Base-by-base conservation (phyloP, 2,329 filamentous ascomycete genomes). In the Botrytis galanthina region DNA sequence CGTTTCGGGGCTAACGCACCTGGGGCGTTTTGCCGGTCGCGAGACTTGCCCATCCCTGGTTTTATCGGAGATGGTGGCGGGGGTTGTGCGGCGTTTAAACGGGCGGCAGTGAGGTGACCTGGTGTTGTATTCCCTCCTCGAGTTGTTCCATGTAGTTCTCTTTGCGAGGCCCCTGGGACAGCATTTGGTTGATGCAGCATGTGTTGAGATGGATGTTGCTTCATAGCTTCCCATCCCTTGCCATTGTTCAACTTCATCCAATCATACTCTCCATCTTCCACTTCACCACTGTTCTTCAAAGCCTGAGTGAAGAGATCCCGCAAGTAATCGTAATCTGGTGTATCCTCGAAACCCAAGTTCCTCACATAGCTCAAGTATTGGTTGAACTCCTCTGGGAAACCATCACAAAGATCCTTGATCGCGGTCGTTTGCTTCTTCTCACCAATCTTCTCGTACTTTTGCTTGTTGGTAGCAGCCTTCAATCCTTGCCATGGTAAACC, bases 381-480 rank as follows among this genome's bases (percentile, higher is more conserved):
- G 86, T 92, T 97, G 83, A 99, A 97, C 84, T 99, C 95, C 82
- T 97, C 93, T 77, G 96, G 95, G 84, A 97, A 98, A 70, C 94
- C 92, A 79, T 98, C 95, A 82, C 95, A 98, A 26, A 99, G 89
- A 80, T 99, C 96, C 86, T 98, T 97, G 85, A 99, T 97, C 8
- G 90, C 89, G 35, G 96, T 98, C 0, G 95, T 98, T 86, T 98
- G 96, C 87, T 99, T 99, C 92, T 99, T 98, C 87, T 99, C 95
- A 63, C 96, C 96, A 84, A 99, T 99, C 88, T 98, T 98, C 85
- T 99, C 96, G 82, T 99, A 99, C 86, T 99, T 99, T 83, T 99
- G 96, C 89, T 99, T 92, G 83, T 92, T 92, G 64, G 90, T 92
- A 44, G 90, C 90, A 82, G 90, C 90, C 84, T 92, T 92, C 76